Evolutionary conservation across 192 early-diverging fungal species (phyloP).

Genomic region (Entomortierella chlamydospora): DNA sequence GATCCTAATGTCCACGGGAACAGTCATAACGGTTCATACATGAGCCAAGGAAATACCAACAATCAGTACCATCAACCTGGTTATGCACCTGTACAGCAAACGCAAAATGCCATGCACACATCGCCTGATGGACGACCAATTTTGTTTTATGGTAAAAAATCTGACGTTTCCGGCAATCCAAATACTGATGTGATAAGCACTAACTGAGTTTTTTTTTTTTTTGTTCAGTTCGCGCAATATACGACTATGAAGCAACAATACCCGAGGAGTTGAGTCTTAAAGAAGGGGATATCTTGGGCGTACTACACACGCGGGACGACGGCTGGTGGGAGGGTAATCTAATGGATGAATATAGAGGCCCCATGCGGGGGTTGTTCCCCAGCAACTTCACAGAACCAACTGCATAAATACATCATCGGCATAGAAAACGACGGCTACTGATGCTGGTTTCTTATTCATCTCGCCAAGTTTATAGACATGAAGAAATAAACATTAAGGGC

Average conservation of each 20-base stretch:
- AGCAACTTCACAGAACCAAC: slow-evolving; percentile 56
- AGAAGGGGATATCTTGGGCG: slow-evolving; percentile 58
- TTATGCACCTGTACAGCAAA: neutral
- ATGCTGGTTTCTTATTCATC: too few species aligned
- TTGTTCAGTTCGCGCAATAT: slow-evolving; percentile 53
- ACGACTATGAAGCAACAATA: slow-evolving; percentile 59
- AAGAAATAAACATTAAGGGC: too few species aligned
- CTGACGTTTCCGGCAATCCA: too few species aligned
- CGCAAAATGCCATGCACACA: neutral
- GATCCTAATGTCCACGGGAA: neutral
- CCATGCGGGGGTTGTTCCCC: slow-evolving; percentile 50
- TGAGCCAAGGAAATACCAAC: neutral
- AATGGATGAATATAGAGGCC: slow-evolving; percentile 28
- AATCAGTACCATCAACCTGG: neutral
- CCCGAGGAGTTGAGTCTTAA: slow-evolving; percentile 64
- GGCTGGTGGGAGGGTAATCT: slow-evolving; percentile 71
- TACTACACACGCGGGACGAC: slow-evolving; percentile 59
- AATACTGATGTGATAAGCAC: too few species aligned
- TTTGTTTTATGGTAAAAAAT: slow-evolving; percentile 56
- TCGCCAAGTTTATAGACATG: too few species aligned
- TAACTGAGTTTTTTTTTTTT: slow-evolving; percentile 8
- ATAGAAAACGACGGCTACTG: neutral
- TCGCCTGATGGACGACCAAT: slow-evolving; percentile 51
- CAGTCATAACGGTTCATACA: neutral
- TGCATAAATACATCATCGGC: neutral